Percentiles rank a stretch among this genome's conserved stretches.
Conservation (phyloP, 2,329 filamentous ascomycete genomes). For the Herpotrichia juniperi region DNA sequence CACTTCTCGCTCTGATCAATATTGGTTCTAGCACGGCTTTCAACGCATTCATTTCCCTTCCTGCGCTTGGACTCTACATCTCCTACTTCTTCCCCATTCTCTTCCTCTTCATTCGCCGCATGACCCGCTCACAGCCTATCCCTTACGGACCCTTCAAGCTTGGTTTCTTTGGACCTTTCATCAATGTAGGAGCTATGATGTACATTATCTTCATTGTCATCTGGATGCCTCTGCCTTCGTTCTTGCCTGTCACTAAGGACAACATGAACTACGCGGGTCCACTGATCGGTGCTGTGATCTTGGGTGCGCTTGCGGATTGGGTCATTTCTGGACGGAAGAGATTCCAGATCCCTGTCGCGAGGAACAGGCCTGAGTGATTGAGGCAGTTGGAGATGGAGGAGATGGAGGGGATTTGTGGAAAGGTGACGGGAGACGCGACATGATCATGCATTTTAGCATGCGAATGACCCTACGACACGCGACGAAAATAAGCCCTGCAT, state of each 20-base stretch:
- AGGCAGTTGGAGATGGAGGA: neutral
- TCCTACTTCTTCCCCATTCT: conserved; percentile 38
- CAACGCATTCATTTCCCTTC: conserved; percentile 39
- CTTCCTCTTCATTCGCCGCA: conserved; percentile 25
- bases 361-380: conserved; percentile 2
- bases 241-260: conserved; percentile 20
- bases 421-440: neutral
- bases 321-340: conserved; percentile 28
- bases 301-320: conserved; percentile 31
- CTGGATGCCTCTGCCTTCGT: conserved; percentile 33
- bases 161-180: conserved; percentile 20
- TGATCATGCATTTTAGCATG: neutral
- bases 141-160: conserved; percentile 29
- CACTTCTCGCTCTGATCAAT: conserved; percentile 37
- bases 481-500: too few species aligned
- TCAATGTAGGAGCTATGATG: conserved; percentile 29
- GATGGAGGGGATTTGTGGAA: neutral
- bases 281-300: conserved; percentile 24
- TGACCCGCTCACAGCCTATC: conserved; percentile 13
- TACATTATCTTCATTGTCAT: conserved; percentile 31
- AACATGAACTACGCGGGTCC: conserved; percentile 38
- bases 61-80: conserved; percentile 32
- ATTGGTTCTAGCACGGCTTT: conserved; percentile 32
- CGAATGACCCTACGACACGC: too few species aligned
- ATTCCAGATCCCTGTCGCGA: conserved; percentile 27